Base-by-base conservation (phyloP, 352 stramenopile genomes). In the Phytophthora idaei region DNA sequence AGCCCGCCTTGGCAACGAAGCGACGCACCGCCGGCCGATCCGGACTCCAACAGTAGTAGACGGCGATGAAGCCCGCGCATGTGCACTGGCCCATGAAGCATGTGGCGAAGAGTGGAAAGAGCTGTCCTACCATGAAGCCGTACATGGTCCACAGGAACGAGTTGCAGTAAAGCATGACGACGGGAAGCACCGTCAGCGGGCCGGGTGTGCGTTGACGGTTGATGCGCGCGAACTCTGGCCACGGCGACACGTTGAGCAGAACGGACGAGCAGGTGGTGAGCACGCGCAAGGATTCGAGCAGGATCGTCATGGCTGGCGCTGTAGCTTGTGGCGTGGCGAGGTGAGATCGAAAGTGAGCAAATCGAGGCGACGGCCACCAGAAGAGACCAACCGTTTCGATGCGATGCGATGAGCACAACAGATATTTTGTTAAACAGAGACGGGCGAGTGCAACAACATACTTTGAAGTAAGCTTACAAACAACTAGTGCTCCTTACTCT, bases 131-230 rank as follows among this genome's bases (percentile, higher is more conserved):
- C 51, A 79, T 60, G 58, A 76, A 82, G 45, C 73, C 78, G 62
- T 87, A 87, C 34, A 84, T 72, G 50, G 54, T 73, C 74, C 74
- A 82, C 10, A 80, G 57, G 54, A 78, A 73, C n/a, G 61, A 70
- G 56, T 72, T 77, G 41, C 65, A 69, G 45, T 67, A 78, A 42
- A 84, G 69, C 61, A 74, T 73, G 34, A 81, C 54, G 28, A 84
- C 61, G 0, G 73, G 76, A 8, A 81, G 58, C 46, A 80, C 55
- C 12, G 71, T 73, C 10, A 81, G 64, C 46, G 66, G 66, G 2
- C 73, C 76, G 14, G 69, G 75, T 3, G 54, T 79, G 32, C 69
- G 57, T 15, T 77, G 64, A 21, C 71, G 71, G 47, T 80, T 52
- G 52, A 83, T 83, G 32, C 63, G 69, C 46, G 68, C 71, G 48